Base-by-base conservation (phyloP, 108 stramenopile genomes). In the Nitzschia palea region DNA sequence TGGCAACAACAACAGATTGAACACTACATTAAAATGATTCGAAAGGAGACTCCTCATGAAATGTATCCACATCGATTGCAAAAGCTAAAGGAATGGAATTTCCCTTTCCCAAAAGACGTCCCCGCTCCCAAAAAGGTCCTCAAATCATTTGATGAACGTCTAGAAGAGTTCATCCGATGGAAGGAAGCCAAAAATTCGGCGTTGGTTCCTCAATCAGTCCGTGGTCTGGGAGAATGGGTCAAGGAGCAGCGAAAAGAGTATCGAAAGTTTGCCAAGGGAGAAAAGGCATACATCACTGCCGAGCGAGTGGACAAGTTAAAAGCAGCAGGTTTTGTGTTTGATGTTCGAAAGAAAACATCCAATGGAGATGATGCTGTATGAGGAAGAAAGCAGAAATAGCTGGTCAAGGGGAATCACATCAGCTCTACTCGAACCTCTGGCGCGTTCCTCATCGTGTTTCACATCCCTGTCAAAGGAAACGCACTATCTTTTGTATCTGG, bases 191-290 rank as follows among this genome's bases (percentile, higher is more conserved):
- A 48, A 4, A 20, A 20, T 20, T 48, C 47, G 18, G 47, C 47
- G 18, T 48, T 48, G 47, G 15, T 48, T 48, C 47, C 47, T 48
- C 47, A 48, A 48, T 48, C 47, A 4, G 22, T 20, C 47, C 9
- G 15, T 5, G 47, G 8, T 20, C 47, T 48, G 4, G 47, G 47
- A 48, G 47, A 48, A 48, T 48, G 47, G 47, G 47, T 48, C 47
- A 48, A 48, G 47, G 47, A 48, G 18, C 47, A 48, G 22, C 47
- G 47, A 5, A 48, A 48, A 48, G 47, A 48, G n/a, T 48, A 48
- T 18, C 47, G 47, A 10, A 48, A 48, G 47, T n/a, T n/a, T 8
- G 18, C 22, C 47, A 48, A 48, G 47, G 47, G 47, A 18, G 15
- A 48, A 48, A 10, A 20, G 47, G n/a, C 47, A 20, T 48, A 48